Evolutionary conservation across 306 rosid genomes (phyloP), one percentile per base, ranked within the genome.

Genomic region (Bauhinia variegata): DNA sequence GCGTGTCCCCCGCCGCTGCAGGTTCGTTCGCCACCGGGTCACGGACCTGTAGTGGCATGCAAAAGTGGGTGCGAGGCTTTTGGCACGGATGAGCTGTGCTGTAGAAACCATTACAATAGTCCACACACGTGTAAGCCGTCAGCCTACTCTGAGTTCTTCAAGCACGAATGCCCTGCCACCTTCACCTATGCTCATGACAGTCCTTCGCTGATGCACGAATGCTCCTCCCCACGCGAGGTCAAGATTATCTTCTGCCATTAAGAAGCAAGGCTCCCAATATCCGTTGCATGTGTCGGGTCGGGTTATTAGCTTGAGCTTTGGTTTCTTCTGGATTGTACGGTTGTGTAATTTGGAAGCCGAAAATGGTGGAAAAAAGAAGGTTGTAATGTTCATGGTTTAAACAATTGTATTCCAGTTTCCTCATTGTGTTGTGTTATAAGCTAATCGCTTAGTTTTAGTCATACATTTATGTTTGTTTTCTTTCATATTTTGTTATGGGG

Each of bases 21-120:
- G 55, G 75, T 88, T 53, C 87, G 82, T 28, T 67, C 80, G 0
- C 85, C 79, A 0, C 28, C 38, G 6, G 81, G 48, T 18, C 77
- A 81, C 6, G 91, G 87, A 0, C 76, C 65, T 0, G 96, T 95
- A 0, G 84, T 95, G 0, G 99, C 78, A 0, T 93, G 99, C 43
- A 93, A 93, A 87, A 90, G 99, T 42, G 99, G 87, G 8, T 93
- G 99, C 50, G 92, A 90, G 54, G 99, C 99, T 0, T 82, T 84
- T 4, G 58, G 79, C 1, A 68, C 74, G 0, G 99, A 93, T 70
- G 87, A 82, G 65, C 38, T 88, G 0, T 93, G 99, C 49, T 93
- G 99, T 13, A 62, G 88, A 68, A 86, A 87, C 53, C 88, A 86
- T 8, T 93, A 58, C 50, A 93, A 90, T 10, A 90, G 51, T 50